phyloP scores from a whole-genome alignment of 306 rosid genomes.

The Sicyos edulis region DNA sequence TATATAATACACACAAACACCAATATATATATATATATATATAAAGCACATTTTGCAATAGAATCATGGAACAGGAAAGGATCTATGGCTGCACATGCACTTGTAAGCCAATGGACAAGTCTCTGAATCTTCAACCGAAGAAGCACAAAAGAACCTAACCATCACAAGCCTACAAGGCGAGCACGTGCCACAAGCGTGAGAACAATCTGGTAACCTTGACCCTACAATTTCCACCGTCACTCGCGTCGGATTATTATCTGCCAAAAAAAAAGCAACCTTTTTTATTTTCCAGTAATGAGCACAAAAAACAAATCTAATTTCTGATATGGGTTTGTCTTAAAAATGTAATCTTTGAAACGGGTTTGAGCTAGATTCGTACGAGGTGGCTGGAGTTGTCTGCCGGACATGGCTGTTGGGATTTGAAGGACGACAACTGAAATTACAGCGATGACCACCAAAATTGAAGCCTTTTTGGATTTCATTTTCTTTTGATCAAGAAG shows the following conservation, averaged over 20 bases:
- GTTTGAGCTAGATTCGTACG: slow-evolving; percentile 17
- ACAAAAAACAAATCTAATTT: neutral
- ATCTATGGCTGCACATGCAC: slow-evolving; percentile 73
- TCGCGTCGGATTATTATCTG: neutral
- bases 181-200: slow-evolving; percentile 85
- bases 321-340: neutral
- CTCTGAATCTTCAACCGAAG: slow-evolving; percentile 61
- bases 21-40: too few relatives aligned
- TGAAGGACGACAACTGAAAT: slow-evolving; percentile 24
- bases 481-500: neutral
- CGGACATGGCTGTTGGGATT: slow-evolving; percentile 34
- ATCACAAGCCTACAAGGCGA: slow-evolving; percentile 62
- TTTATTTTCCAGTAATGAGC: neutral
- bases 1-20: too few relatives aligned
- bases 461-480: slow-evolving; percentile 27
- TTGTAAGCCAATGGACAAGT: slow-evolving; percentile 90
- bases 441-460: slow-evolving; percentile 5
- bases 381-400: slow-evolving; percentile 41
- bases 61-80: slow-evolving; percentile 74
- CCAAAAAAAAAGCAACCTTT: neutral
- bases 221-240: slow-evolving; percentile 53
- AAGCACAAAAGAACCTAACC: slow-evolving; percentile 67
- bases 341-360: neutral
- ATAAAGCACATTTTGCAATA: too few relatives aligned
- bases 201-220: slow-evolving; percentile 69